Evolutionary conservation across 2,329 filamentous ascomycete genomes (phyloP).

Genomic region (Hypoxylon sp.): DNA sequence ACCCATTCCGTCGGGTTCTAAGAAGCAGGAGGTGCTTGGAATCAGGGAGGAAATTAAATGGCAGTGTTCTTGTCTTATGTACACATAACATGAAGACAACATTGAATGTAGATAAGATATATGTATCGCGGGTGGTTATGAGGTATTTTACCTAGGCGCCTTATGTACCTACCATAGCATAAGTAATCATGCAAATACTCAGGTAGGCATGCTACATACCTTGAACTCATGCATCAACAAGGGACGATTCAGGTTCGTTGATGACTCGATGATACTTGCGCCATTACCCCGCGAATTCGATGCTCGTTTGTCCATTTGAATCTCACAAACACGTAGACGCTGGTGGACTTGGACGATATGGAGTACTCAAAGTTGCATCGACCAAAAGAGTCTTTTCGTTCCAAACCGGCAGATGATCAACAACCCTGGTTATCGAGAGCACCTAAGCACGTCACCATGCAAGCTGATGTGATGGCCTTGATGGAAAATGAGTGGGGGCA

Average conservation of each 20-base stretch:
- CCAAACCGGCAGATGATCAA: slow-evolving; percentile 31
- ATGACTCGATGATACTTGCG: slow-evolving; percentile 22
- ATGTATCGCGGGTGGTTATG: slow-evolving; percentile 2
- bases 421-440: slow-evolving; percentile 5
- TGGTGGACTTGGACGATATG: background rate
- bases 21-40: slow-evolving; percentile 3
- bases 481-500: slow-evolving; percentile 26
- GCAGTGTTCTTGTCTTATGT: slow-evolving; percentile 18
- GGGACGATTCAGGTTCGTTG: slow-evolving; percentile 9
- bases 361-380: slow-evolving; percentile 22
- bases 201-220: too few species aligned
- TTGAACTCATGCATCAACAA: slow-evolving; percentile 3
- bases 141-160: too few species aligned
- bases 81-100: background rate
- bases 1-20: background rate
- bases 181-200: too few species aligned
- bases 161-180: too few species aligned
- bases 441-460: slow-evolving; percentile 28
- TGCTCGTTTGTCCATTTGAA: slow-evolving; percentile 24
- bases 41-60: slow-evolving; percentile 9
- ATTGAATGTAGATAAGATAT: slow-evolving; percentile 13
- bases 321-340: slow-evolving; percentile 16
- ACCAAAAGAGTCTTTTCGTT: slow-evolving; percentile 16
- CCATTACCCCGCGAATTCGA: slow-evolving; percentile 30
- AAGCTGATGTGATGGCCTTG: slow-evolving; percentile 16